Conservation (phyloP, 2,329 filamentous ascomycete species). For the Alternaria rosae region DNA sequence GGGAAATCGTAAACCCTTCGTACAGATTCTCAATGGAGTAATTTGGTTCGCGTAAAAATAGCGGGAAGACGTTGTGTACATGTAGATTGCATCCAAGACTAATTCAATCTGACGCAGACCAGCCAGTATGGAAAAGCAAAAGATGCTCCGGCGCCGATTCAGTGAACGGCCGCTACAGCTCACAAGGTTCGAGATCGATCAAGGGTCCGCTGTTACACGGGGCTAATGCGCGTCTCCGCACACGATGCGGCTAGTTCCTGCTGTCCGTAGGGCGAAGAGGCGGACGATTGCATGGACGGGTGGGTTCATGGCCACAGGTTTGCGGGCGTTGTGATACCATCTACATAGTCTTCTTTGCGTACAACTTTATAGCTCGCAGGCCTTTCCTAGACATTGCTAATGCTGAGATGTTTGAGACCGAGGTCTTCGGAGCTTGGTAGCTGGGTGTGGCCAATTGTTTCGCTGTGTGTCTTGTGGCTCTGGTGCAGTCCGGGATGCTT, state of each 20-base stretch:
- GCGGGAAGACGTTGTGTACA: neutral
- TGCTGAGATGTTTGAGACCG: neutral
- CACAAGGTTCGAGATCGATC: constrained; percentile 8
- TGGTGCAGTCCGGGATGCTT: neutral
- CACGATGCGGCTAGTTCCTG: constrained; percentile 11
- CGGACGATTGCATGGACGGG: constrained; percentile 1
- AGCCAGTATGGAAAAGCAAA: constrained; percentile 17
- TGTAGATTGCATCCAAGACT: neutral
- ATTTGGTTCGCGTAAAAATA: neutral
- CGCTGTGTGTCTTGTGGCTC: neutral
- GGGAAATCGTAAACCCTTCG: neutral
- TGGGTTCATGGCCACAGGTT: constrained; percentile 1
- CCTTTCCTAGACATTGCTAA: neutral
- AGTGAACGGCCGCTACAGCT: constrained; percentile 3
- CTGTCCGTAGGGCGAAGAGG: neutral
- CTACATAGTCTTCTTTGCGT: neutral
- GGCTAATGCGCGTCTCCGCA: constrained; percentile 4
- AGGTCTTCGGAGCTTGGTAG: neutral
- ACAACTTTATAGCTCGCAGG: neutral
- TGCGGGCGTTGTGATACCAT: neutral
- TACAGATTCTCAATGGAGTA: neutral
- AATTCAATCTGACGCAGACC: constrained; percentile 12
- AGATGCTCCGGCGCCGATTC: neutral
- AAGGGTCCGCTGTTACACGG: constrained; percentile 16
- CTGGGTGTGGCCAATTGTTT: neutral